Percentiles rank a stretch among this genome's conserved stretches.
Evolutionary conservation across 2,329 filamentous ascomycete species (phyloP).

Genomic region (Pestalotiopsis fici): DNA sequence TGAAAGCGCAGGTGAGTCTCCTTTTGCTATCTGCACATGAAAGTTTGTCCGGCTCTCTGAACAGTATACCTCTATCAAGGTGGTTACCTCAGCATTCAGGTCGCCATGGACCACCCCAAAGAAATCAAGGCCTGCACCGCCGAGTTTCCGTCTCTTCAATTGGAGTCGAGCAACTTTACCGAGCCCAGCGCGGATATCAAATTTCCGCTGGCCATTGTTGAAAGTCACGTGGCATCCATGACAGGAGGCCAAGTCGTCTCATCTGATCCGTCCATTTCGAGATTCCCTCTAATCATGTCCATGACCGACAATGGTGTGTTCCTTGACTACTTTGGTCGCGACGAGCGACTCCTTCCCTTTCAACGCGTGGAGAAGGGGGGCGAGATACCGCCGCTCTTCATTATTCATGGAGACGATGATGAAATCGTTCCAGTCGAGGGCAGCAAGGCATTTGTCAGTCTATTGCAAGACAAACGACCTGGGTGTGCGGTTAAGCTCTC

Average conservation of each 20-base stretch:
- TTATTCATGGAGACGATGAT: background rate
- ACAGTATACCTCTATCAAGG: background rate
- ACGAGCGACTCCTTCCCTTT: background rate
- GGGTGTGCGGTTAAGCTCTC: background rate
- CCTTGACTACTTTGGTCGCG: background rate
- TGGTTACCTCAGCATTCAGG: background rate
- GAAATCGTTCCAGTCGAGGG: background rate
- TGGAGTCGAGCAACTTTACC: background rate
- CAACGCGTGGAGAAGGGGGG: background rate
- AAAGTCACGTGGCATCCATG: background rate
- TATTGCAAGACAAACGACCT: background rate
- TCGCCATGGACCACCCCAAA: background rate
- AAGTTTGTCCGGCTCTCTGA: background rate
- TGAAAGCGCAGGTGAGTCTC: background rate
- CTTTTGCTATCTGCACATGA: background rate
- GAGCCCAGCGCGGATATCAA: background rate
- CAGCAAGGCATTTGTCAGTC: background rate
- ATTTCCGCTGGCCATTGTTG: background rate
- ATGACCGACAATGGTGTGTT: background rate
- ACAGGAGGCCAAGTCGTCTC: background rate
- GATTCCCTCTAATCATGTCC: background rate
- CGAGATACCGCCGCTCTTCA: background rate
- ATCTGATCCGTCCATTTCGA: background rate
- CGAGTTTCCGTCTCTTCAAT: background rate
- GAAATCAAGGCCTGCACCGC: background rate